Percentiles rank a stretch among this genome's conserved stretches.
Conservation (phyloP, 2,329 filamentous ascomycete genomes). For the Hirsutella rhossiliensis region DNA sequence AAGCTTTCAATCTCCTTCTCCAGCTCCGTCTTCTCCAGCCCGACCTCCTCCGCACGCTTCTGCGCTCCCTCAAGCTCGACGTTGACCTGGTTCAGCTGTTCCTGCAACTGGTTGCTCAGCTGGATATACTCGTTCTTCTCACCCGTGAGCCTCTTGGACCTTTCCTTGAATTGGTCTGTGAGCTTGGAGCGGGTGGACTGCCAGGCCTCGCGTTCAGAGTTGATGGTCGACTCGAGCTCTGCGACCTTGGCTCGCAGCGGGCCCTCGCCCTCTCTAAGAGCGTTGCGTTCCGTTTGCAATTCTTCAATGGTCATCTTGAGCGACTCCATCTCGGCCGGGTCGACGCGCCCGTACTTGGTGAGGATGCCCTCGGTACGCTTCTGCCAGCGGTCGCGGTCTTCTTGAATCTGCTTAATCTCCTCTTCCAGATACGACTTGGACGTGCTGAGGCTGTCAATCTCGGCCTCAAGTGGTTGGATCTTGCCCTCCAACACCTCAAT, state of each 20-base stretch:
- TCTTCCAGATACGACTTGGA: constrained; percentile 72
- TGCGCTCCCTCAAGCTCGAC: constrained; percentile 43
- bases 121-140: constrained; percentile 39
- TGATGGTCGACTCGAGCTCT: constrained; percentile 37
- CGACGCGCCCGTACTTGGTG: constrained; percentile 89
- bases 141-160: constrained; percentile 40
- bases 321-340: constrained; percentile 83
- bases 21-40: constrained; percentile 20
- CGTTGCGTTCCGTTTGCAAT: constrained; percentile 53
- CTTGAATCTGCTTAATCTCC: constrained; percentile 77
- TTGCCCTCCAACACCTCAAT: constrained; percentile 63
- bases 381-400: constrained; percentile 90
- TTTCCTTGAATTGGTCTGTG: constrained; percentile 51
- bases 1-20: constrained; percentile 22
- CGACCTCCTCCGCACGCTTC: constrained; percentile 19
- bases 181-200: constrained; percentile 38
- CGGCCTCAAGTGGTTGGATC: constrained; percentile 72
- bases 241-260: constrained; percentile 41
- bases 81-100: constrained; percentile 33
- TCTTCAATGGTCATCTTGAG: constrained; percentile 66
- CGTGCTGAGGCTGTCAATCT: constrained; percentile 71
- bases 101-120: constrained; percentile 40
- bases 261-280: constrained; percentile 35
- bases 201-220: constrained; percentile 44
- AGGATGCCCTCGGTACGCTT: constrained; percentile 93